A percentile compares a stretch with the other conserved stretches of the same genome.
Conservation (phyloP, 2,329 filamentous ascomycete species). For the Elsinoe necatrix region DNA sequence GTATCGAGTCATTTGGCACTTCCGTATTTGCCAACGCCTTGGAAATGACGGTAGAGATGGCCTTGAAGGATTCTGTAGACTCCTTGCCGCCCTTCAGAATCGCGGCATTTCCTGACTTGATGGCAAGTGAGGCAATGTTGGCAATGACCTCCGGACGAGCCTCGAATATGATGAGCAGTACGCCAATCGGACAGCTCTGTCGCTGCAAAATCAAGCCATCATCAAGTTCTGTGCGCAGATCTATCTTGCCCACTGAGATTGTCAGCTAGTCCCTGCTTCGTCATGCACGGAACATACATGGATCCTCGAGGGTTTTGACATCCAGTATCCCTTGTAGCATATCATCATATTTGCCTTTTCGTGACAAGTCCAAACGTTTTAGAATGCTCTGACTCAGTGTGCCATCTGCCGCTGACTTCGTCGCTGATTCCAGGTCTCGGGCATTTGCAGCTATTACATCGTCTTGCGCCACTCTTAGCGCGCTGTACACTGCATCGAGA, state of each 20-base stretch:
- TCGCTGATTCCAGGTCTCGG: conserved; percentile 67
- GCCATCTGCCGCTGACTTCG: conserved; percentile 64
- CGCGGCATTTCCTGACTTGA: conserved; percentile 95
- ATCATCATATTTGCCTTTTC: conserved; percentile 89
- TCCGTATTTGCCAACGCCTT: conserved; percentile 60
- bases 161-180: conserved; percentile 98
- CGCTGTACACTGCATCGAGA: conserved; percentile 70
- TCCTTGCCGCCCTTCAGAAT: conserved; percentile 97
- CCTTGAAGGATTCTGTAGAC: conserved; percentile 87
- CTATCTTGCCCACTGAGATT: conserved; percentile 66
- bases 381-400: conserved; percentile 72
- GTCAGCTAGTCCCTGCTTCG: conserved; percentile 21
- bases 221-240: conserved; percentile 75
- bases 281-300: conserved; percentile 49
- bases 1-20: conserved; percentile 79
- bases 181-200: conserved; percentile 88
- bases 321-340: conserved; percentile 94
- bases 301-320: conserved; percentile 75
- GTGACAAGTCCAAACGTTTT: conserved; percentile 76
- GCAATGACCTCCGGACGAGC: conserved; percentile 96
- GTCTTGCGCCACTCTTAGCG: conserved; percentile 60
- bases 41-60: conserved; percentile 80
- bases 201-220: conserved; percentile 78
- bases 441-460: conserved; percentile 81
- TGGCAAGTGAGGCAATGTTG: conserved; percentile 89